These are phyloP conservation scores for Tephrocybe sp. DNA, from an alignment of 768 basidiomycete species.

Conservation along the genomic window DNA sequence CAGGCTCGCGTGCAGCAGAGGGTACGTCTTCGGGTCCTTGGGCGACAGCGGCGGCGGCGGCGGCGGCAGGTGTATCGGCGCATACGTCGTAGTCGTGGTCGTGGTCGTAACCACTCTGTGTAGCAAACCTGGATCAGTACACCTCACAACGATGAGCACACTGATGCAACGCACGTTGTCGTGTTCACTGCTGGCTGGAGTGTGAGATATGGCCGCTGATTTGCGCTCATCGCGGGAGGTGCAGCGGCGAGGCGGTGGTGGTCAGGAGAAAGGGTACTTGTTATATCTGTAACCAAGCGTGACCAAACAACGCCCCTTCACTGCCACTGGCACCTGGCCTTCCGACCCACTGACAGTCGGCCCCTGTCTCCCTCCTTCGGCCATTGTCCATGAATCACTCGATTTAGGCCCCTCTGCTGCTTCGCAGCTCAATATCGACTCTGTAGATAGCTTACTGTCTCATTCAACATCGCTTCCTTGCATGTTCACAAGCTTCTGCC, in stretches of 20 bases:
- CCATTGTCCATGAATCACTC: background rate
- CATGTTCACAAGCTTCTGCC: background rate
- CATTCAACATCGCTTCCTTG: background rate
- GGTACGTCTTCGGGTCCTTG: slow-evolving; percentile 79
- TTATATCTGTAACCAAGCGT: slow-evolving; percentile 7
- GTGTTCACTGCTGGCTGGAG: slow-evolving; percentile 84
- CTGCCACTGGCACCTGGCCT: background rate
- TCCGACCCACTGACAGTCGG: background rate
- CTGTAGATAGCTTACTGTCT: background rate
- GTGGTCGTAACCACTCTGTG: slow-evolving; percentile 87
- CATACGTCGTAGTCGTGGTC: slow-evolving; percentile 86
- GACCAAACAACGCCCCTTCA: slow-evolving; percentile 13
- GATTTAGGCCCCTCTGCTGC: no score
- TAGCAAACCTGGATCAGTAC: slow-evolving; percentile 11
- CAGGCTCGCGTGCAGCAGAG: slow-evolving; percentile 72
- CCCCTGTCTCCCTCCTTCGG: background rate
- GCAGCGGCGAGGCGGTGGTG: slow-evolving; percentile 22
- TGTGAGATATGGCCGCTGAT: slow-evolving; percentile 64
- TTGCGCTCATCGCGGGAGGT: slow-evolving; percentile 54
- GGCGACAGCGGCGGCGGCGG: slow-evolving; percentile 70
- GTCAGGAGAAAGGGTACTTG: slow-evolving; percentile 14
- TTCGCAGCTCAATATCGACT: no score
- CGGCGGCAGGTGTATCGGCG: slow-evolving; percentile 80
- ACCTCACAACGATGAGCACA: slow-evolving; percentile 20
- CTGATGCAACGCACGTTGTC: slow-evolving; percentile 62